phyloP scores from a whole-genome alignment of 2,329 filamentous ascomycete species.

The Coniochaeta hoffmannii region DNA sequence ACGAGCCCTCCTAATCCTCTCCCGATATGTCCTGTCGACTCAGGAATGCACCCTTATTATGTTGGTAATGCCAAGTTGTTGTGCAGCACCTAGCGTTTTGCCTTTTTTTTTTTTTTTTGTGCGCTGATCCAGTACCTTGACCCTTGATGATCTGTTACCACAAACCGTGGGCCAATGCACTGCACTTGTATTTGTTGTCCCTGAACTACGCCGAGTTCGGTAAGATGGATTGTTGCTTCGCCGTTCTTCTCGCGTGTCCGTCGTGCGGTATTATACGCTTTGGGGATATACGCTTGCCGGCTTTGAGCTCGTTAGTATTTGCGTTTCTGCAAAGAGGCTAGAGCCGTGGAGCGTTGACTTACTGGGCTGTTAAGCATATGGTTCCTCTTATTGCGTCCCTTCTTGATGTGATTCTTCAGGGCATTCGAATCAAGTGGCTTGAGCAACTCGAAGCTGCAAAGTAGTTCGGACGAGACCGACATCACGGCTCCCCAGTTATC shows the following conservation, averaged over 20 bases:
- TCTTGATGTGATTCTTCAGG: conserved; percentile 98
- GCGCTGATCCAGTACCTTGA: neutral
- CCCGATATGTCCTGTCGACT: neutral
- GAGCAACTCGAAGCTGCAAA: conserved; percentile 94
- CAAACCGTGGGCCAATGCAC: neutral
- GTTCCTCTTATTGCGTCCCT: conserved; percentile 88
- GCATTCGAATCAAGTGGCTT: conserved; percentile 95
- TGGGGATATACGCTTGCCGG: conserved; percentile 49
- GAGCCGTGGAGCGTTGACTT: conserved; percentile 38
- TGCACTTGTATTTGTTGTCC: neutral
- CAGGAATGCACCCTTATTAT: neutral
- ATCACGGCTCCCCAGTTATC: conserved; percentile 99
- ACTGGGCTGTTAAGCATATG: conserved; percentile 95
- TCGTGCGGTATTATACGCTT: conserved; percentile 34
- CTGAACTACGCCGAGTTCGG: neutral
- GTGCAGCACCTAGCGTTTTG: too few relatives aligned
- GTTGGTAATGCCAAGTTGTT: neutral
- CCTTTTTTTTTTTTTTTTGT: neutral
- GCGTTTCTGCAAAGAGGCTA: neutral
- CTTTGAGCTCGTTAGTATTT: conserved; percentile 21
- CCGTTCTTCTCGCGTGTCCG: neutral
- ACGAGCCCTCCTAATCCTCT: neutral
- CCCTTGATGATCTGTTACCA: neutral
- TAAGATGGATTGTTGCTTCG: neutral
- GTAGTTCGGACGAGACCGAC: conserved; percentile 87